phyloP scores from a whole-genome alignment of 2,329 filamentous ascomycete species.

The Aspergillus jensenii region DNA sequence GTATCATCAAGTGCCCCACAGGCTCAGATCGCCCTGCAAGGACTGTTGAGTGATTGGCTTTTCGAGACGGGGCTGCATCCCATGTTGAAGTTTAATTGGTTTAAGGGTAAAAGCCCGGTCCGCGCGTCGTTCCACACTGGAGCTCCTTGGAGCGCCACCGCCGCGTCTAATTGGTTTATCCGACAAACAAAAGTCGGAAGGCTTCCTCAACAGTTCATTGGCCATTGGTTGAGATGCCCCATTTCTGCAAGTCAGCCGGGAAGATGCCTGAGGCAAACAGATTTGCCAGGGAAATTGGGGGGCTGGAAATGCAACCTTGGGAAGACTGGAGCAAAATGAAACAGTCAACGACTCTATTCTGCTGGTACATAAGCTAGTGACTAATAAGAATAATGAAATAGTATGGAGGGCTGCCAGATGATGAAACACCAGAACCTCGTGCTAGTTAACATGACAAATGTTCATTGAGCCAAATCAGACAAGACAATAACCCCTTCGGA shows the following conservation, averaged over 20 bases:
- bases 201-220: slow-evolving; percentile 12
- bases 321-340: neutral
- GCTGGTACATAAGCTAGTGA: slow-evolving; percentile 18
- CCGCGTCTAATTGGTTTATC: slow-evolving; percentile 14
- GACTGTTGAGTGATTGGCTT: slow-evolving; percentile 22
- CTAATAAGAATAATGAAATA: slow-evolving; percentile 13
- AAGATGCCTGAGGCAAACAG: slow-evolving; percentile 1
- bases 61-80: slow-evolving; percentile 1
- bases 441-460: slow-evolving; percentile 23
- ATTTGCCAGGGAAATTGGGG: no score
- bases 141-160: slow-evolving; percentile 13
- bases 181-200: slow-evolving; percentile 1
- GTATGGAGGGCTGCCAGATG: slow-evolving; percentile 7
- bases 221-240: slow-evolving; percentile 2
- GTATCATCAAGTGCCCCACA: slow-evolving; percentile 11
- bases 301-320: neutral
- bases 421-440: slow-evolving; percentile 21
- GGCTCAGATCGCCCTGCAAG: slow-evolving; percentile 21
- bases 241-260: slow-evolving; percentile 1
- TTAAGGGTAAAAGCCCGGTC: slow-evolving; percentile 4
- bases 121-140: slow-evolving; percentile 19
- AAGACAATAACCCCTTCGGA: slow-evolving; percentile 14
- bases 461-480: slow-evolving; percentile 21
- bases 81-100: slow-evolving; percentile 4
- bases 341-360: slow-evolving; percentile 18